phyloP scores from a whole-genome alignment of 129 eudicot genomes.

The Silybum marianum region DNA sequence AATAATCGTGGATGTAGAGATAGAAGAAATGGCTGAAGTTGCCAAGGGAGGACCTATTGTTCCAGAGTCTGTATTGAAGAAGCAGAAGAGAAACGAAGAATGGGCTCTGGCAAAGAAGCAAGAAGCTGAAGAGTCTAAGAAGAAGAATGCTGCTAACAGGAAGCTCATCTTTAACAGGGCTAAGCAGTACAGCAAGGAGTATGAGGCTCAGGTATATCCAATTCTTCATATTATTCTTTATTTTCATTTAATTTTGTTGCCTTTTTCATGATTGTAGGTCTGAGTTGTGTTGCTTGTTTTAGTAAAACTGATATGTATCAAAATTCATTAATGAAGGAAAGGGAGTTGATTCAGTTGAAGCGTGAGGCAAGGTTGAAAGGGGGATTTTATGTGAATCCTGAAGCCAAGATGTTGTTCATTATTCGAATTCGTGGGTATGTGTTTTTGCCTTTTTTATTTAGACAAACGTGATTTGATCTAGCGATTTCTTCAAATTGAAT shows the following conservation, averaged over 20 bases:
- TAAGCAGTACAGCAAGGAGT: conserved; percentile 64
- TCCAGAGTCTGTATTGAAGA: conserved; percentile 87
- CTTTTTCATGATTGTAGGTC: background rate
- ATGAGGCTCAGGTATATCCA: conserved; percentile 60
- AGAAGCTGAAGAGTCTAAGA: conserved; percentile 52
- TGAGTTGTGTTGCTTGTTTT: background rate
- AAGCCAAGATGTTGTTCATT: conserved; percentile 55
- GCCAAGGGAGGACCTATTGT: conserved; percentile 37
- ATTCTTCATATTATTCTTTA: no score
- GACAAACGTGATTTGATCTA: background rate
- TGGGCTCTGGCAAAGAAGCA: conserved; percentile 79
- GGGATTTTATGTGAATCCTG: conserved; percentile 49
- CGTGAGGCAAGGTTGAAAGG: conserved; percentile 87
- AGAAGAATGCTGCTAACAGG: conserved; percentile 67
- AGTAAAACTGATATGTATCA: background rate
- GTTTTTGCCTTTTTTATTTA: background rate
- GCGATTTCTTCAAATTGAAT: background rate
- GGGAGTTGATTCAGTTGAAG: conserved; percentile 66
- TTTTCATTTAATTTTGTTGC: background rate
- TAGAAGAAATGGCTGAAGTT: conserved; percentile 51
- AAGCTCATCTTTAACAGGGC: conserved; percentile 56
- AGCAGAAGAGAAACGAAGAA: conserved; percentile 81
- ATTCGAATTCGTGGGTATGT: conserved; percentile 77
- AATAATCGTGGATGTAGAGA: conserved; percentile 7
- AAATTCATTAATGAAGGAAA: conserved; percentile 42